These are phyloP conservation scores for Zygotorulaspora chibaensis DNA, from an alignment of 805 yeast genomes.

Conservation along the genomic window DNA sequence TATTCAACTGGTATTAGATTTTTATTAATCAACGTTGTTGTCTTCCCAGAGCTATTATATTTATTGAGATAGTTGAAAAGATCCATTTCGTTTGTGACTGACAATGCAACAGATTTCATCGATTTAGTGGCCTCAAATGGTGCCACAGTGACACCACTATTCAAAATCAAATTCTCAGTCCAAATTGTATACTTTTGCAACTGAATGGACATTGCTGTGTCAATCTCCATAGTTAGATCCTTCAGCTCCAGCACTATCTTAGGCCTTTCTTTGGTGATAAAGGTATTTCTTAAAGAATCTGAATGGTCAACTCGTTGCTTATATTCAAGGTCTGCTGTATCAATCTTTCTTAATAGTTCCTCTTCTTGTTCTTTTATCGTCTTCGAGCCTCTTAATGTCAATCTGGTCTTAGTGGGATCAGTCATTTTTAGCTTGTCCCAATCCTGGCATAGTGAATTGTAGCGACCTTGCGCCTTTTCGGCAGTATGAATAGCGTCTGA, in stretches of 20 bases:
- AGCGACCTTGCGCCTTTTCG: conserved; percentile 79
- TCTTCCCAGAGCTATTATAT: conserved; percentile 36
- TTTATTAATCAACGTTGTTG: conserved; percentile 36
- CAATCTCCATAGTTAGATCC: conserved; percentile 78
- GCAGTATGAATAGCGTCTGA: conserved; percentile 76
- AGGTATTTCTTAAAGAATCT: conserved; percentile 67
- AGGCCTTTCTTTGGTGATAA: conserved; percentile 73
- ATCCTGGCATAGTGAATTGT: conserved; percentile 77
- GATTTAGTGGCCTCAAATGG: conserved; percentile 63
- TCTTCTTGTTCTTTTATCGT: conserved; percentile 85
- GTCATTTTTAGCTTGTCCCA: conserved; percentile 74
- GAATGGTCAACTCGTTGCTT: conserved; percentile 70
- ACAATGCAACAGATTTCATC: conserved; percentile 70
- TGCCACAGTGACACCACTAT: conserved; percentile 75
- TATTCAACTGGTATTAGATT: conserved; percentile 64
- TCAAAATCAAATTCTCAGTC: conserved; percentile 76
- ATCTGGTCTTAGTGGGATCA: conserved; percentile 80
- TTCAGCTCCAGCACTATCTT: conserved; percentile 64
- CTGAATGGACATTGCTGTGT: conserved; percentile 84
- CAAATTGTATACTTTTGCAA: conserved; percentile 84
- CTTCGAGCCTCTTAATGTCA: conserved; percentile 73
- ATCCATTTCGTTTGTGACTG: conserved; percentile 80
- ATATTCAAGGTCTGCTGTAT: conserved; percentile 81
- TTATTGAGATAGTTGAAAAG: conserved; percentile 63
- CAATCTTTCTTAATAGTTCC: conserved; percentile 75